Evolutionary conservation across 2,329 filamentous ascomycete species (phyloP).

Genomic region (Trichoderma citrinoviride): DNA sequence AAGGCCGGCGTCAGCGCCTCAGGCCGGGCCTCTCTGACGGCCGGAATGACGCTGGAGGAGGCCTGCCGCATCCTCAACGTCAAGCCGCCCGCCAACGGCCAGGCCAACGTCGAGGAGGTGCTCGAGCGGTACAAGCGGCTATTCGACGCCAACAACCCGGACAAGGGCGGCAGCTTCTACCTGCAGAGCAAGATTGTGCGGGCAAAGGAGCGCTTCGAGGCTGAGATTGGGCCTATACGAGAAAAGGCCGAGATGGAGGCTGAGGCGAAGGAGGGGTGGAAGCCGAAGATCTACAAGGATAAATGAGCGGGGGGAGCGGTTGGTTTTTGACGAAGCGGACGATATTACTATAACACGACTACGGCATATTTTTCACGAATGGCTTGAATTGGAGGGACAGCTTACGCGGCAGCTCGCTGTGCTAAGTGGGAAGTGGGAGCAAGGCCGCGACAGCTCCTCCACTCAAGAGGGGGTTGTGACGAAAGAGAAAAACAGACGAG

Average conservation of each 20-base stretch:
- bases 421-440: not conserved
- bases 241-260: constrained; percentile 72
- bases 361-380: constrained; percentile 10
- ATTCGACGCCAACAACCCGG: constrained; percentile 90
- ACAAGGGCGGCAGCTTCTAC: constrained; percentile 97
- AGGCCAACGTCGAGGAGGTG: constrained; percentile 75
- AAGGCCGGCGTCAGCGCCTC: constrained; percentile 56
- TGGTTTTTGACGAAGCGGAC: not conserved
- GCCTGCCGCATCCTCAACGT: constrained; percentile 97
- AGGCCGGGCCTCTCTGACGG: constrained; percentile 55
- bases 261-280: constrained; percentile 82
- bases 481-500: not conserved
- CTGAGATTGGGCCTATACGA: constrained; percentile 71
- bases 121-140: constrained; percentile 88
- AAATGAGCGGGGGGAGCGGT: constrained; percentile 40
- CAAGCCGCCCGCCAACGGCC: constrained; percentile 71
- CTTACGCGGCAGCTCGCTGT: not conserved
- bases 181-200: constrained; percentile 94
- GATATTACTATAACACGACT: not conserved
- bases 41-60: constrained; percentile 88
- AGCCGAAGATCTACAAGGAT: constrained; percentile 93
- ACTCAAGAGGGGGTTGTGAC: not conserved
- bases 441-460: not conserved
- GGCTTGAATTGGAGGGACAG: not conserved
- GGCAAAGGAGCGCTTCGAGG: constrained; percentile 87